Conservation (phyloP, 1,139 yeast species). For the Candida sp. region DNA sequence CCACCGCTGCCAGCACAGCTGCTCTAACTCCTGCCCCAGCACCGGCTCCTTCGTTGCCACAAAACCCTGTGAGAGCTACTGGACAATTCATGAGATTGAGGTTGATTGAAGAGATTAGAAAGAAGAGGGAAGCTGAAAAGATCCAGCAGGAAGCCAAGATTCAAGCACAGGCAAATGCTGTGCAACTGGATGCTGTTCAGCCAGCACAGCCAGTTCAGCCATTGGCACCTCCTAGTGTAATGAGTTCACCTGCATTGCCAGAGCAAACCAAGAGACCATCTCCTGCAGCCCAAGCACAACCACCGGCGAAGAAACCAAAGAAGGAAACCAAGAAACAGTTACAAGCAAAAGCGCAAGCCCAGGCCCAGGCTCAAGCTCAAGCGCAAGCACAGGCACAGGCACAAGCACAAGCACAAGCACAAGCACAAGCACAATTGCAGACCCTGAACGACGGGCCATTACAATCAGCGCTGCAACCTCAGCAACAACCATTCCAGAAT, state of each 20-base stretch:
- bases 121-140: constrained; percentile 48
- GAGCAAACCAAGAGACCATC: constrained; percentile 8
- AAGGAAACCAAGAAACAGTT: constrained; percentile 11
- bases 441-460: background rate
- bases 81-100: constrained; percentile 54
- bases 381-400: constrained; percentile 7
- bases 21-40: constrained; percentile 19
- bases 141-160: constrained; percentile 45
- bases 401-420: constrained; percentile 22
- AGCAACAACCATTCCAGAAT: constrained; percentile 1
- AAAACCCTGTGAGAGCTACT: constrained; percentile 28
- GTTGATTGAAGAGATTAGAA: constrained; percentile 51
- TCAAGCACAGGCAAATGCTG: constrained; percentile 28
- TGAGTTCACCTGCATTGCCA: constrained; percentile 4
- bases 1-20: constrained; percentile 17
- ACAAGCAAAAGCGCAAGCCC: constrained; percentile 31
- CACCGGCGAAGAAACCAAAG: constrained; percentile 9
- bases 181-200: constrained; percentile 11
- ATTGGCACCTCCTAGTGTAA: constrained; percentile 2
- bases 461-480: background rate
- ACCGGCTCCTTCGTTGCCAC: constrained; percentile 14
- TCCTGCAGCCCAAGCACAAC: constrained; percentile 8
- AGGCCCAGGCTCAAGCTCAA: constrained; percentile 20
- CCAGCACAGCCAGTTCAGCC: background rate
- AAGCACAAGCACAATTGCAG: constrained; percentile 7